Percentiles rank a stretch among this genome's conserved stretches.
These are phyloP conservation scores for Eremochloa ophiuroides DNA, from an alignment of 176 grass and related monocot species.

Conservation along the genomic window DNA sequence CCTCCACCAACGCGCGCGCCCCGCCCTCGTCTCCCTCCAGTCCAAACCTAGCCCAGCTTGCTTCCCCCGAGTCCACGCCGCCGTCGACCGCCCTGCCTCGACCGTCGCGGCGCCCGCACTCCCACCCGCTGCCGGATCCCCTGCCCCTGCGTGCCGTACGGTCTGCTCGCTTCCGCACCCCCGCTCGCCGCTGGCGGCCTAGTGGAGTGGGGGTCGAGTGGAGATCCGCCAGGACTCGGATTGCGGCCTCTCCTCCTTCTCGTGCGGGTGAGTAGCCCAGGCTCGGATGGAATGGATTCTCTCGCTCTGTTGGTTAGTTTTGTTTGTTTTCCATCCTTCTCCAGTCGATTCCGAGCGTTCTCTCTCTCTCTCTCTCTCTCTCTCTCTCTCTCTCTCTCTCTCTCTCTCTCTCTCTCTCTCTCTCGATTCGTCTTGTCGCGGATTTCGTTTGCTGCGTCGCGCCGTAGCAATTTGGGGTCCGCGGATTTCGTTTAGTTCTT, in stretches of 20 bases:
- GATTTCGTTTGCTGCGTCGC: not conserved
- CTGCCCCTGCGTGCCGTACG: not conserved
- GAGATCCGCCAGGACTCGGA: not conserved
- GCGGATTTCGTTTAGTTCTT: not conserved
- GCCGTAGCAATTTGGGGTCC: not conserved
- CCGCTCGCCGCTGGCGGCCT: not conserved
- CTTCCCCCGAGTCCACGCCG: slow-evolving; percentile 10
- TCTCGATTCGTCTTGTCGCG: not conserved
- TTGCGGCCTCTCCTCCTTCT: not conserved
- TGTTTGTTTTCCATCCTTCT: not conserved
- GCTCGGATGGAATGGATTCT: not conserved
- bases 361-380: too few species aligned
- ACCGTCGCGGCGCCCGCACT: not conserved
- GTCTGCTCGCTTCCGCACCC: not conserved
- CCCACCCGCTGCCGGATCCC: not conserved
- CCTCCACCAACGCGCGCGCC: not conserved
- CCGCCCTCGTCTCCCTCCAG: not conserved
- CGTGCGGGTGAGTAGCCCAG: not conserved
- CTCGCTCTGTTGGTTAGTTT: not conserved
- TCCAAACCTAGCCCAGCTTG: not conserved
- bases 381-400: too few species aligned
- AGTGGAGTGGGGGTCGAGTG: not conserved
- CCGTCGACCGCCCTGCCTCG: not conserved
- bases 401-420: too few species aligned
- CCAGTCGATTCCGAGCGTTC: not conserved